A percentile compares a stretch with the other conserved stretches of the same genome.
phyloP scores from a whole-genome alignment of 2,329 filamentous ascomycete species.

The Aspergillus proliferans region DNA sequence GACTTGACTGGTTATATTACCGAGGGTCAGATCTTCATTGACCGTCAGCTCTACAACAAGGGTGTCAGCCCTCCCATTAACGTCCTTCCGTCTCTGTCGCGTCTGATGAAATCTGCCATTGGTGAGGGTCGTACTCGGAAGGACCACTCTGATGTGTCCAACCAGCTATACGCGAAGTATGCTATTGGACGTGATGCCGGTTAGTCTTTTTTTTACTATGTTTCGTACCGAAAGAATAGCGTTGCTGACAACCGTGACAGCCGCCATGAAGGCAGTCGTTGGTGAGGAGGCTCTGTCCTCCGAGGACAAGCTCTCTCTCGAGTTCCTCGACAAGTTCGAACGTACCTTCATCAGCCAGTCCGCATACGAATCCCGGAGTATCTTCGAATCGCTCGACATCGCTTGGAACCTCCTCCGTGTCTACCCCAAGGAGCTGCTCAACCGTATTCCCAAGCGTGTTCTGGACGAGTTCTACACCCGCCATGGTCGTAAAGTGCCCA shows the following conservation, averaged over 20 bases:
- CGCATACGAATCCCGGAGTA: conserved; percentile 82
- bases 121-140: conserved; percentile 94
- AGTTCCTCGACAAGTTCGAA: conserved; percentile 99
- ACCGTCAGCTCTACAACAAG: conserved; percentile 90
- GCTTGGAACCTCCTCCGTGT: conserved; percentile 95
- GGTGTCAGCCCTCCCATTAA: conserved; percentile 99
- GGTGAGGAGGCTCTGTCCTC: conserved; percentile 93
- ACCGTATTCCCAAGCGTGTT: conserved; percentile 81
- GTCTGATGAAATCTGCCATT: conserved; percentile 99
- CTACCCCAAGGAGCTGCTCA: conserved; percentile 96
- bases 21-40: conserved; percentile 96
- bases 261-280: conserved; percentile 98
- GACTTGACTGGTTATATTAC: conserved; percentile 99
- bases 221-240: neutral
- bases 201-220: conserved; percentile 18
- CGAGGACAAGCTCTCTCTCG: conserved; percentile 94
- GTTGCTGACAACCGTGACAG: conserved; percentile 31
- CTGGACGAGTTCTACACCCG: conserved; percentile 78
- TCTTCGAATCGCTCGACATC: conserved; percentile 89
- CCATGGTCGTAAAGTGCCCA: conserved; percentile 36
- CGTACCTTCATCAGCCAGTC: conserved; percentile 88
- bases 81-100: conserved; percentile 92
- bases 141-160: conserved; percentile 97
- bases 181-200: conserved; percentile 92
- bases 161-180: conserved; percentile 99